These are phyloP conservation scores for Fennellomyces sp. DNA, from an alignment of 371 early-diverging fungal genomes.

Conservation along the genomic window DNA sequence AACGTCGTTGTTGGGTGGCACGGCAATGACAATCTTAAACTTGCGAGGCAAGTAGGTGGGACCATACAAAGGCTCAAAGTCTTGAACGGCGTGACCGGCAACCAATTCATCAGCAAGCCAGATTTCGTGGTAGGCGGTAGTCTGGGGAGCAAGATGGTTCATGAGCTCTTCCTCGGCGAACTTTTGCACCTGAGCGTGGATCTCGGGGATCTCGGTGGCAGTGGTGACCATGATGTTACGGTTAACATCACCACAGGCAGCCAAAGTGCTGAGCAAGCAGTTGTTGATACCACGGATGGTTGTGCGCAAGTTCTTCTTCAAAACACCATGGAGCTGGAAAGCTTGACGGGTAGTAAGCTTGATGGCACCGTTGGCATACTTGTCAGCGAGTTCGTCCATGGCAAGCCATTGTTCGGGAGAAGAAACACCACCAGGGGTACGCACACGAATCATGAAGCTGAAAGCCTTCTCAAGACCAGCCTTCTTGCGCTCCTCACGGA, in stretches of 20 bases:
- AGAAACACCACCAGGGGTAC: conserved; percentile 90
- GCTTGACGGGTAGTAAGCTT: conserved; percentile 95
- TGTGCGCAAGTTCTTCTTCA: conserved; percentile 85
- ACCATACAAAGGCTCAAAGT: conserved; percentile 91
- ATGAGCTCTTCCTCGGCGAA: conserved; percentile 69
- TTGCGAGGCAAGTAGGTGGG: conserved; percentile 92
- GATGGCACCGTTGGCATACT: conserved; percentile 83
- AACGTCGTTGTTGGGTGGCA: conserved; percentile 95
- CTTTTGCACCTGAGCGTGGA: conserved; percentile 79
- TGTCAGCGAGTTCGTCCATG: conserved; percentile 87
- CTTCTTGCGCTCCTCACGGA: conserved; percentile 83
- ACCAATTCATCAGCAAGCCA: conserved; percentile 92
- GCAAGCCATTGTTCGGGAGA: conserved; percentile 89
- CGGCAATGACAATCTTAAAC: conserved; percentile 94
- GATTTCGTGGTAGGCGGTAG: conserved; percentile 94
- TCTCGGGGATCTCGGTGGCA: conserved; percentile 76
- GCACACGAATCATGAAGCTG: conserved; percentile 95
- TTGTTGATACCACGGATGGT: conserved; percentile 91
- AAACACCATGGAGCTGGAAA: conserved; percentile 93
- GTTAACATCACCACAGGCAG: conserved; percentile 97
- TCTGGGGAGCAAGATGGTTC: conserved; percentile 79
- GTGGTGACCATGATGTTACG: conserved; percentile 93
- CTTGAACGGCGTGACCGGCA: conserved; percentile 75
- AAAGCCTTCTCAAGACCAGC: conserved; percentile 89
- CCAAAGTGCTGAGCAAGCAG: conserved; percentile 85